These are phyloP conservation scores for Phalaenopsis hybrid DNA, from an alignment of 116 monocot genomes.

Conservation along the genomic window DNA sequence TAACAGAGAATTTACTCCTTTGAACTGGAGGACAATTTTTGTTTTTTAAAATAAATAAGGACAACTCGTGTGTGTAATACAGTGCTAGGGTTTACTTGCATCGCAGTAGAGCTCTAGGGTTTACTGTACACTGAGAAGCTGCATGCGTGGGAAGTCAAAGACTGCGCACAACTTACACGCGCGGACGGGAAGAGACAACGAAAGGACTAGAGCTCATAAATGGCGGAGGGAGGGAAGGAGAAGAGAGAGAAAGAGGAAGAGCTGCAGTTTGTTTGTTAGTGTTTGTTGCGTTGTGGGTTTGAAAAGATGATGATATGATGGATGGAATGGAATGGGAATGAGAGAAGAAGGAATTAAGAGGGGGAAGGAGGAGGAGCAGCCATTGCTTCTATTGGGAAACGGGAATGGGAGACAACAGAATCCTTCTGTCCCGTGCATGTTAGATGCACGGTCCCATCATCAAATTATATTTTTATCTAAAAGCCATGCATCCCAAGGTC, in stretches of 20 bases:
- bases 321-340: background rate
- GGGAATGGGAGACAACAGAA: slow-evolving; percentile 9
- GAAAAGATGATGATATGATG: slow-evolving; percentile 2
- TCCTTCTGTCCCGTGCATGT: slow-evolving; percentile 9
- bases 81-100: too few relatives aligned
- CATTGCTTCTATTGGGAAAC: slow-evolving; percentile 7
- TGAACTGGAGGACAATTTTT: too few relatives aligned
- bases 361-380: background rate
- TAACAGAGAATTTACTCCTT: too few relatives aligned
- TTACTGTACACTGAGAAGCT: background rate
- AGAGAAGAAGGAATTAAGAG: background rate
- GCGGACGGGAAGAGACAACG: slow-evolving; percentile 5
- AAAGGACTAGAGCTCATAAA: slow-evolving; percentile 12
- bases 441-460: slow-evolving; percentile 1
- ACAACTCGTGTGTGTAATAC: too few relatives aligned
- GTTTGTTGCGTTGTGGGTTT: background rate
- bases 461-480: background rate
- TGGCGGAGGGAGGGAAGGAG: background rate
- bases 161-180: slow-evolving; percentile 7
- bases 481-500: background rate
- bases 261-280: background rate
- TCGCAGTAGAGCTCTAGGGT: too few relatives aligned
- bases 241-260: background rate
- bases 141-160: slow-evolving; percentile 11
- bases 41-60: too few relatives aligned